Conservation (phyloP, 306 rosid genomes). For the Luffa acutangula region DNA sequence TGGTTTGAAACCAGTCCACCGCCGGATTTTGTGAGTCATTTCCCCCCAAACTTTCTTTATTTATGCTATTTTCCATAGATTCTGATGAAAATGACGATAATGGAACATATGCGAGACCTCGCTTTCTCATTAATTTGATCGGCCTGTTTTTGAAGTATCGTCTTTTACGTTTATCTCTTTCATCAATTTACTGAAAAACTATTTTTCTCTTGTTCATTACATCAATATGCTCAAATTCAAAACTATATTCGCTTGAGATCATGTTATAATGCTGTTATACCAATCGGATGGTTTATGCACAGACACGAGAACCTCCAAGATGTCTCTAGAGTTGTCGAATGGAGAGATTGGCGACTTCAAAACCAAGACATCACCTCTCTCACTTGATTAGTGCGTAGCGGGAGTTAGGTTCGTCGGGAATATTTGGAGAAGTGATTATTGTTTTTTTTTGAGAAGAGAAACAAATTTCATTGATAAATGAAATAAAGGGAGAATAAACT, state of each 20-base stretch:
- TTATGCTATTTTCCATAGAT: not conserved
- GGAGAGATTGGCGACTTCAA: not conserved
- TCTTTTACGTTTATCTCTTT: not conserved
- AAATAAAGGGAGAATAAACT: no score
- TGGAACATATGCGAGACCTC: not conserved
- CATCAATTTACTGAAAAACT: not conserved
- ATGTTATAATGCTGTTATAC: not conserved
- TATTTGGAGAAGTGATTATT: not conserved
- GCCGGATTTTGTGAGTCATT: constrained; percentile 74
- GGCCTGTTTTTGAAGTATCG: not conserved
- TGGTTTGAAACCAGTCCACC: constrained; percentile 90
- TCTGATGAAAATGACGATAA: not conserved
- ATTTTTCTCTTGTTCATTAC: not conserved
- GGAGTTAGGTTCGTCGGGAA: not conserved
- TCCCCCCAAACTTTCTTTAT: not conserved
- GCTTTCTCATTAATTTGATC: not conserved
- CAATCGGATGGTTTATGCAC: not conserved
- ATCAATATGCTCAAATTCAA: not conserved
- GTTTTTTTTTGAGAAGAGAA: no score
- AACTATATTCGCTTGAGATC: not conserved
- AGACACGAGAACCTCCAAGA: not conserved
- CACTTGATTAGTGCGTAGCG: not conserved
- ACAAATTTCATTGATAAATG: no score
- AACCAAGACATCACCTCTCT: not conserved
- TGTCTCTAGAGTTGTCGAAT: not conserved